Percentiles rank a stretch among this genome's conserved stretches.
phyloP scores from a whole-genome alignment of 495 filamentous ascomycete species.

The Rostrohypoxylon terebratum region DNA sequence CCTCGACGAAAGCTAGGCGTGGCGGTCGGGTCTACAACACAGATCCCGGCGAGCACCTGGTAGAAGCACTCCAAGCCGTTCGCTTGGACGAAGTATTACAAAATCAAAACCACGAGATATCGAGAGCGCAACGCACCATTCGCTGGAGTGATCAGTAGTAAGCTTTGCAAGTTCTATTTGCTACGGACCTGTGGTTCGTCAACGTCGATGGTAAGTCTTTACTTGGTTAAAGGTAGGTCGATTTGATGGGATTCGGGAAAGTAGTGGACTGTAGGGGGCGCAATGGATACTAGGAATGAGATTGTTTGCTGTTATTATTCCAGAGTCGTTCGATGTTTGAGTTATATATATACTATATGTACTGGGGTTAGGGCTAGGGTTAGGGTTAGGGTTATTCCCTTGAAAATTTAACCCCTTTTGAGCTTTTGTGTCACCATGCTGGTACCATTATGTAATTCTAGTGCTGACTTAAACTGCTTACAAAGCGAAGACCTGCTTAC shows the following conservation, averaged over 20 bases:
- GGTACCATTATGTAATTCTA: background rate
- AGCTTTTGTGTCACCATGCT: background rate
- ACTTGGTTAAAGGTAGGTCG: conserved; percentile 1
- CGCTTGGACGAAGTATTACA: background rate
- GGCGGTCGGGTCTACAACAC: conserved; percentile 6
- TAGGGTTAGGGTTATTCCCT: background rate
- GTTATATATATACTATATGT: too few relatives aligned
- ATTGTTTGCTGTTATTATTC: background rate
- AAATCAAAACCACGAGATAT: background rate
- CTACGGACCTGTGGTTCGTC: conserved; percentile 13
- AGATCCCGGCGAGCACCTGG: conserved; percentile 27
- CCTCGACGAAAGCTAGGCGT: background rate
- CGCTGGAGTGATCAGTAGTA: conserved; percentile 28
- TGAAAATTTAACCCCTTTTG: background rate
- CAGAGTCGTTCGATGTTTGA: too few relatives aligned
- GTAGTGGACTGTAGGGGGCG: background rate
- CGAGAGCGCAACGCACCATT: conserved; percentile 14
- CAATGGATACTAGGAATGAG: background rate
- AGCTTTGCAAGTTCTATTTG: background rate
- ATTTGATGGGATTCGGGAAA: background rate
- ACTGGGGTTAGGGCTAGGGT: too few relatives aligned
- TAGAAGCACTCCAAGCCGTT: conserved; percentile 28
- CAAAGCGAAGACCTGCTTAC: too few relatives aligned
- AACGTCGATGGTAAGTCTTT: background rate
- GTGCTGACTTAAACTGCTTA: background rate